A percentile compares a stretch with the other conserved stretches of the same genome.
Evolutionary conservation across 148 eudicot genomes (phyloP).

Genomic region (Chenopodium suecicum): DNA sequence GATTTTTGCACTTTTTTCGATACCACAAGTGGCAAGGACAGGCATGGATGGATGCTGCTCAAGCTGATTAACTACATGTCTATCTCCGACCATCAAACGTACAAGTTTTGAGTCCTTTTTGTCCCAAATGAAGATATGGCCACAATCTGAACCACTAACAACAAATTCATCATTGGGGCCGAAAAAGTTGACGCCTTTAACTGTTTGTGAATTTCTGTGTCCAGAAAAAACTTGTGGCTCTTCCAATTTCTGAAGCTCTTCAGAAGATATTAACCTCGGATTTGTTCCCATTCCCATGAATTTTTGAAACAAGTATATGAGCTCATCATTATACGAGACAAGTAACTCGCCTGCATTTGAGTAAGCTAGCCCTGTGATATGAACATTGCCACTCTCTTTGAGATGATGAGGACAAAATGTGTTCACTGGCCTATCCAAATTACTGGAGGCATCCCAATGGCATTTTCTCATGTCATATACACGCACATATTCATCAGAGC

Average conservation of each 20-base stretch:
- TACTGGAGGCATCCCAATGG: slow-evolving; percentile 46
- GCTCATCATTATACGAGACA: slow-evolving; percentile 76
- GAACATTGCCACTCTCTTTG: slow-evolving; percentile 41
- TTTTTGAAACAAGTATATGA: slow-evolving; percentile 70
- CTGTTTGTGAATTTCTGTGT: slow-evolving; percentile 68
- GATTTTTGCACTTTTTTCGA: slow-evolving; percentile 61
- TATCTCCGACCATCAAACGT: slow-evolving; percentile 76
- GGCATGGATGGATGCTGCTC: slow-evolving; percentile 74
- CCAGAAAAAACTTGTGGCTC: slow-evolving; percentile 63
- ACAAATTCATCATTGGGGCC: slow-evolving; percentile 70
- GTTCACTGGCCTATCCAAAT: slow-evolving; percentile 50
- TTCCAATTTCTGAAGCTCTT: slow-evolving; percentile 37
- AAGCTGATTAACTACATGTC: slow-evolving; percentile 62
- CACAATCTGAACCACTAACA: slow-evolving; percentile 84
- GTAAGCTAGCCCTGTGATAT: slow-evolving; percentile 69
- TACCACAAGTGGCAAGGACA: slow-evolving; percentile 64
- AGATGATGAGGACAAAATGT: slow-evolving; percentile 67
- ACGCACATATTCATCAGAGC: slow-evolving; percentile 76
- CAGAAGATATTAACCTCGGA: slow-evolving; percentile 37
- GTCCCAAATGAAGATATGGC: slow-evolving; percentile 80
- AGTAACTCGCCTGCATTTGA: slow-evolving; percentile 66
- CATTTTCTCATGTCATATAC: slow-evolving; percentile 67
- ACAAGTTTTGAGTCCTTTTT: slow-evolving; percentile 63
- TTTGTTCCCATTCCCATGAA: slow-evolving; percentile 65
- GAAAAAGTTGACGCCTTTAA: slow-evolving; percentile 85